Conservation (phyloP, 176 grass and related monocot genomes). For the Dendrocalamus sinicus region DNA sequence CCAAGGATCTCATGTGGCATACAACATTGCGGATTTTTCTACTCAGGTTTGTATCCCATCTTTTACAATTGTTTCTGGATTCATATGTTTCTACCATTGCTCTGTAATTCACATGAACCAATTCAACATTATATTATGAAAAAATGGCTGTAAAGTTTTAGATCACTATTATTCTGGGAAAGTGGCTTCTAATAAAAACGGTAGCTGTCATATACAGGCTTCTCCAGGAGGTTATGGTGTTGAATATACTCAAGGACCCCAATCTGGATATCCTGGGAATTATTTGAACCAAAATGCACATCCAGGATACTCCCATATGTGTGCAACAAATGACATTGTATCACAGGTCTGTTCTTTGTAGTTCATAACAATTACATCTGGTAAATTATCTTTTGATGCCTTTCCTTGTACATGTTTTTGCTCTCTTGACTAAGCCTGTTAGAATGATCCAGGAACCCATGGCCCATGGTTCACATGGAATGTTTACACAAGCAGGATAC, state of each 20-base stretch:
- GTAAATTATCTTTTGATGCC: not conserved
- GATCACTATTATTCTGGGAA: constrained; percentile 5
- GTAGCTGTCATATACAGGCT: constrained; percentile 49
- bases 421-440: constrained; percentile 17
- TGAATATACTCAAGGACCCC: constrained; percentile 89
- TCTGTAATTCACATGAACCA: constrained; percentile 15
- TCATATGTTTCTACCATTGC: not conserved
- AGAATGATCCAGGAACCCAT: constrained; percentile 79
- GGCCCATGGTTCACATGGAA: constrained; percentile 86
- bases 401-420: constrained; percentile 3
- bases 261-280: constrained; percentile 80
- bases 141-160: not conserved
- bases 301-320: constrained; percentile 85
- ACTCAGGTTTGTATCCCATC: constrained; percentile 63
- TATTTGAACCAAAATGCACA: constrained; percentile 95
- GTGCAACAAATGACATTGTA: constrained; percentile 71
- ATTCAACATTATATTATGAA: not conserved
- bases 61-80: not conserved
- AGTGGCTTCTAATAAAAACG: constrained; percentile 6
- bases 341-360: constrained; percentile 67
- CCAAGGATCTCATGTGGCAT: constrained; percentile 94
- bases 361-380: not conserved
- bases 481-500: constrained; percentile 92
- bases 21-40: constrained; percentile 97
- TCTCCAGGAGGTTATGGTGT: constrained; percentile 96